phyloP scores from a whole-genome alignment of 768 basidiomycete species.

The Boletellus ananiceps region DNA sequence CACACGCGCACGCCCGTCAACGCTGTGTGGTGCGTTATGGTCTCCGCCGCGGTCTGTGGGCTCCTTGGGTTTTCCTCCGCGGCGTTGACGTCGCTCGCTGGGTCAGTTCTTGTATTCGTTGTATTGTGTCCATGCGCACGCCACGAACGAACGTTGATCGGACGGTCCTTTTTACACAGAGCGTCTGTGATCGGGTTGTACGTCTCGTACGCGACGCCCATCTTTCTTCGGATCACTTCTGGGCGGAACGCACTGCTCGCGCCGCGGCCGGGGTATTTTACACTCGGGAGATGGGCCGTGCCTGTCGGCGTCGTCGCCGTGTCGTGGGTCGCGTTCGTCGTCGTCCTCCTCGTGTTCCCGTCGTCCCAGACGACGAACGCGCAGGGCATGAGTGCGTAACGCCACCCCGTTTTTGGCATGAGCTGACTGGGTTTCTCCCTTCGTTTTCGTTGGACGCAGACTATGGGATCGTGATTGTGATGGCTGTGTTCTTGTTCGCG shows the following conservation, averaged over 20 bases:
- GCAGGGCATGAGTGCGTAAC: constrained; percentile 50
- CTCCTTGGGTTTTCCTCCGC: constrained; percentile 61
- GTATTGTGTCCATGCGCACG: neutral
- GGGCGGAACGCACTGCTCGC: constrained; percentile 51
- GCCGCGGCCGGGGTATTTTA: constrained; percentile 46
- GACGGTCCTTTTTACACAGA: constrained; percentile 29
- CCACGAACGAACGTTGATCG: neutral
- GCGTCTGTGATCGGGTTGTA: constrained; percentile 71
- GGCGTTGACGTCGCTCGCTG: constrained; percentile 62
- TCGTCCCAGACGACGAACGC: constrained; percentile 37
- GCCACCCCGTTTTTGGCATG: neutral
- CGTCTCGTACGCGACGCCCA: constrained; percentile 58
- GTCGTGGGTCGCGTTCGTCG: constrained; percentile 59
- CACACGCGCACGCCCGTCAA: constrained; percentile 67
- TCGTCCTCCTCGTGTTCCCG: constrained; percentile 57
- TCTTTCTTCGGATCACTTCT: constrained; percentile 67
- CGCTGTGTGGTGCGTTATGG: constrained; percentile 73
- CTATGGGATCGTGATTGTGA: constrained; percentile 63
- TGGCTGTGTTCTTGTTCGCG: constrained; percentile 62
- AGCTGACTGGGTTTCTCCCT: neutral
- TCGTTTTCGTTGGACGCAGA: constrained; percentile 35
- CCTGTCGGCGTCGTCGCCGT: constrained; percentile 60
- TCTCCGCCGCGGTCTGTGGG: constrained; percentile 50
- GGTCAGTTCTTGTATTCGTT: constrained; percentile 39
- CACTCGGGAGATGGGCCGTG: constrained; percentile 54